These are phyloP conservation scores for Kodamaea kakaduensis DNA, from an alignment of 805 yeast genomes.

Conservation along the genomic window DNA sequence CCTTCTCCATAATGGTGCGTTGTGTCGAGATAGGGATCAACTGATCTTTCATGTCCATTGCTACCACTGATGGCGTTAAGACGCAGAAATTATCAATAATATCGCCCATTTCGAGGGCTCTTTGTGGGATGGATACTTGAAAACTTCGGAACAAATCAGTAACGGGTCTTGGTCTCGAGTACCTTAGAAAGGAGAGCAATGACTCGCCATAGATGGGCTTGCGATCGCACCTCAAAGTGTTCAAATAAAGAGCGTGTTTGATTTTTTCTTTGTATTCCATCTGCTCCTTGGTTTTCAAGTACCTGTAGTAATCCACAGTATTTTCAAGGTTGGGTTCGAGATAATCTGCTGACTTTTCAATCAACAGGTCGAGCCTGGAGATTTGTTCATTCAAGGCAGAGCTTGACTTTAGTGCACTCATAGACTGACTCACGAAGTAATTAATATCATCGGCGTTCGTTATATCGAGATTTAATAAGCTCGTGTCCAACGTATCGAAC, in stretches of 20 bases:
- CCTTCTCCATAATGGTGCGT: constrained; percentile 25
- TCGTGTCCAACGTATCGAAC: constrained; percentile 37
- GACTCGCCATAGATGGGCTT: constrained; percentile 68
- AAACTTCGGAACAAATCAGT: constrained; percentile 18
- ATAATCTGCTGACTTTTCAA: constrained; percentile 16
- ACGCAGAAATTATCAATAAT: constrained; percentile 73
- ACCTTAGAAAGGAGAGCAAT: constrained; percentile 40
- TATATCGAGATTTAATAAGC: constrained; percentile 59
- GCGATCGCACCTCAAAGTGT: constrained; percentile 59
- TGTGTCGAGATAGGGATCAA: constrained; percentile 41
- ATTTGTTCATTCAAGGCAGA: constrained; percentile 42
- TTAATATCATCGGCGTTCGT: constrained; percentile 43
- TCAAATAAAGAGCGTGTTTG: constrained; percentile 57
- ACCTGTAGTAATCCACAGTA: constrained; percentile 57
- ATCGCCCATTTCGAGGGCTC: constrained; percentile 39
- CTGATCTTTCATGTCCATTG: constrained; percentile 62
- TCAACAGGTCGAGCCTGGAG: constrained; percentile 36
- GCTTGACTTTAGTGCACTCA: constrained; percentile 45
- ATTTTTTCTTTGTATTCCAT: constrained; percentile 48
- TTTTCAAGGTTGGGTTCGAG: constrained; percentile 28
- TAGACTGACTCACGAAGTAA: constrained; percentile 44
- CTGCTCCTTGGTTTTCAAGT: constrained; percentile 50
- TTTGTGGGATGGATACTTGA: constrained; percentile 21
- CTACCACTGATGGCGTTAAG: constrained; percentile 82
- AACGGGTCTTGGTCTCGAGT: constrained; percentile 17